phyloP scores from a whole-genome alignment of 345 rosid species.

The Eucalyptus coolabah region DNA sequence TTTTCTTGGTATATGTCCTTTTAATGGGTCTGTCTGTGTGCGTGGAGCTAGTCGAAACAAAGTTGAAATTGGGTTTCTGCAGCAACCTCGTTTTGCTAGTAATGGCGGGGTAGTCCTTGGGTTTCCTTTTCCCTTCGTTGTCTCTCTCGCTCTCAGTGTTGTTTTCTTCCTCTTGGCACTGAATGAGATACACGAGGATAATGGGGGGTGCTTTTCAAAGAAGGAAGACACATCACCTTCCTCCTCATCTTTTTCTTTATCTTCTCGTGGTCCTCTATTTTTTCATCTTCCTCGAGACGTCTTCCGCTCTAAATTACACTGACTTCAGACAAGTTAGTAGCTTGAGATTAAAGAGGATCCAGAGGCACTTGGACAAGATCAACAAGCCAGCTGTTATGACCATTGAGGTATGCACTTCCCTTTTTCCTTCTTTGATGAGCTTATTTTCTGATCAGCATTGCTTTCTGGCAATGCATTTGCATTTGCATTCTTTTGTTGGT shows the following conservation, averaged over 20 bases:
- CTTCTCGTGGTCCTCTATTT: neutral
- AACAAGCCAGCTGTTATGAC: conserved; percentile 78
- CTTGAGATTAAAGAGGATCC: conserved; percentile 72
- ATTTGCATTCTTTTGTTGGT: neutral
- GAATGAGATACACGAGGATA: conserved; percentile 17
- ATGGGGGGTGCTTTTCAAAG: conserved; percentile 1
- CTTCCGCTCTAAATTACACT: conserved; percentile 33
- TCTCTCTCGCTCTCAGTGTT: neutral
- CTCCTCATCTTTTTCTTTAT: neutral
- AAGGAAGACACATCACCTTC: neutral
- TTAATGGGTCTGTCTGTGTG: neutral
- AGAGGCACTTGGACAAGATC: conserved; percentile 61
- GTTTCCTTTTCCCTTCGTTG: neutral
- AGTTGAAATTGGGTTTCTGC: neutral
- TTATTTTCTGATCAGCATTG: neutral
- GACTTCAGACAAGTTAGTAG: conserved; percentile 50
- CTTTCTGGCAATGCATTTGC: neutral
- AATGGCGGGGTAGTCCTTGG: neutral
- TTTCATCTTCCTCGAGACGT: conserved; percentile 3
- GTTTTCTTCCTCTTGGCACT: conserved; percentile 6
- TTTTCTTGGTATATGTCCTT: neutral
- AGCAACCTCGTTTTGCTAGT: neutral
- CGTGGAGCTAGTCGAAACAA: neutral
- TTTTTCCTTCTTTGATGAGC: neutral
- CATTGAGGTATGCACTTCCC: conserved; percentile 41